A percentile compares a stretch with the other conserved stretches of the same genome.
Conservation (phyloP, 73 alveolate genomes). For the Blepharisma japonicum region DNA sequence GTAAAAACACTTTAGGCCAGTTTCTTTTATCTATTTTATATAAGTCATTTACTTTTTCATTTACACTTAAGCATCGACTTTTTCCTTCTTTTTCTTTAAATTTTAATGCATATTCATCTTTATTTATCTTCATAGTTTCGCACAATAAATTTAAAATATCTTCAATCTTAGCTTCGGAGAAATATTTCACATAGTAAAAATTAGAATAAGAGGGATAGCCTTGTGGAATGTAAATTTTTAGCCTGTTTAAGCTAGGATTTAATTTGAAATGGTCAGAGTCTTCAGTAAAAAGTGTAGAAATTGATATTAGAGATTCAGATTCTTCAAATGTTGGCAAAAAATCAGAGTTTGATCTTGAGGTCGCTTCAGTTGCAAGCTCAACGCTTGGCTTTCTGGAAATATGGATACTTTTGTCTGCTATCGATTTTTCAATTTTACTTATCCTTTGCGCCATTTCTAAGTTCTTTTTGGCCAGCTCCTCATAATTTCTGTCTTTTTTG, state of each 20-base stretch:
- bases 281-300: conserved; percentile 15
- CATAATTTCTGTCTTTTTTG: neutral
- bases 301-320: conserved; percentile 19
- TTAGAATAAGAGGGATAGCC: conserved; percentile 24
- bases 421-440: neutral
- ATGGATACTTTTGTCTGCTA: neutral
- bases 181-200: neutral
- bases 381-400: neutral
- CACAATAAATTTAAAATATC: too few species aligned
- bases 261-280: neutral
- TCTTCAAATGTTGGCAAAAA: neutral
- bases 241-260: neutral
- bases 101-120: too few species aligned
- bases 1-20: too few species aligned
- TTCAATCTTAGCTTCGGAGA: too few species aligned
- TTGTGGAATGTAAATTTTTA: conserved; percentile 10
- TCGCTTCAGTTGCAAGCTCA: neutral
- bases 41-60: too few species aligned
- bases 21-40: too few species aligned
- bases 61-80: too few species aligned
- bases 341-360: too few species aligned
- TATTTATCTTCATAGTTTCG: too few species aligned
- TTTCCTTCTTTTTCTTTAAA: too few species aligned
- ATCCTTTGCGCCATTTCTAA: neutral
- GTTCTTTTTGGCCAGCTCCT: neutral